Evolutionary conservation across 2,329 filamentous ascomycete species (phyloP), one percentile per base, ranked within the genome.

Genomic region (Stromatinia cepivora): DNA sequence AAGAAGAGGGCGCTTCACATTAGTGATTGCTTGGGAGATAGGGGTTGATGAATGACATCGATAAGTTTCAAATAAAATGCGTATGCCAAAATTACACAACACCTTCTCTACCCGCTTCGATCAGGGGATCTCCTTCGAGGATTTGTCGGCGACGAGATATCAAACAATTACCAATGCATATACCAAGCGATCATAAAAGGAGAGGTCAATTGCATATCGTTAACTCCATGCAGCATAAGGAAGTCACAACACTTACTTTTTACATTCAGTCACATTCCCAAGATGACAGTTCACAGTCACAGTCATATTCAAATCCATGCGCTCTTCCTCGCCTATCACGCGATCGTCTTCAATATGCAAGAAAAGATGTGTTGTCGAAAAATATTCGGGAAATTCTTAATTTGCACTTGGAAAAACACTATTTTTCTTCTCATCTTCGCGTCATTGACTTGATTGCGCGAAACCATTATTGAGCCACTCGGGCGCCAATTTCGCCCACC

Each of bases 401-500:
- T 42, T 28, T 6, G 36, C n/a, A 59, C n/a, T 59, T 20, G 36
- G 10, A n/a, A n/a, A n/a, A n/a, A n/a, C n/a, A n/a, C n/a, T n/a
- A 25, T 39, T 17, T 59, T 59, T 42, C 48, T 42, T 42, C 39
- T 58, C 56, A 42, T 59, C 56, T 59, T 59, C 36, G 15, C 39
- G 22, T 31, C 50, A 20, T 53, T 31, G 50, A 53, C 25, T 61
- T 61, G 39, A 20, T 46, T 31, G 57, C 22, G 28, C 61, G n/a
- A 36, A 39, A 63, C 13, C 61, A n/a, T 36, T 62, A 13, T 68
- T 48, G 53, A 45, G 36, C 46, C 46, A 64, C 39, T 64, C 45
- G 28, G 25, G 46, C 57, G 25, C n/a, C 36, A 64, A 62, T 28
- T 25, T 53, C 57, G 22, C 48, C 66, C 57, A 56, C 36, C 48